Conservation (phyloP, 2,329 filamentous ascomycete species). For the Talaromyces sp. region DNA sequence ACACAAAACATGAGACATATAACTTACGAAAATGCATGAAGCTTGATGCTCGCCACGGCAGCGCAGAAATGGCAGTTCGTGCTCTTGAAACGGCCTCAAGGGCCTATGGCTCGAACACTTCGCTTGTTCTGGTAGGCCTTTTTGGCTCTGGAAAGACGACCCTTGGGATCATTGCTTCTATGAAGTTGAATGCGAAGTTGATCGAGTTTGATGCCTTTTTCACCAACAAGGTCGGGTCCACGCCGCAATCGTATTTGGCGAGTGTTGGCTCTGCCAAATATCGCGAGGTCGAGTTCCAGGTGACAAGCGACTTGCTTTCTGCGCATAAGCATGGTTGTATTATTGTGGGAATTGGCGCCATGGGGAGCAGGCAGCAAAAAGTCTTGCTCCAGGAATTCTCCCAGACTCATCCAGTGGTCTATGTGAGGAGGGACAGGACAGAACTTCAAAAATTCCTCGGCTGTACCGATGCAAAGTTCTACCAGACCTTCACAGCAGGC, state of each 20-base stretch:
- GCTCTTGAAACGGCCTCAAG: background rate
- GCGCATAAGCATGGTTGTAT: constrained; percentile 54
- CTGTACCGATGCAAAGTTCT: constrained; percentile 17
- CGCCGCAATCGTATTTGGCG: background rate
- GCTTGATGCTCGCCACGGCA: too few relatives aligned
- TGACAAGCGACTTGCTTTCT: constrained; percentile 19
- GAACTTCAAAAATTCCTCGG: constrained; percentile 17
- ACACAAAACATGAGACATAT: too few relatives aligned
- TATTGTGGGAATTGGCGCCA: constrained; percentile 62
- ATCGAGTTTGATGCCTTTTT: constrained; percentile 63
- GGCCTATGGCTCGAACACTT: constrained; percentile 53
- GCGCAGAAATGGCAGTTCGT: too few relatives aligned
- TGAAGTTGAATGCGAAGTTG: constrained; percentile 60
- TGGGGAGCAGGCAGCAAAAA: constrained; percentile 57
- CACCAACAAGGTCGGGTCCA: background rate
- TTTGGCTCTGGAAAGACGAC: constrained; percentile 68
- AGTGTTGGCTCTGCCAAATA: background rate
- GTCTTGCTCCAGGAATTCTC: constrained; percentile 56
- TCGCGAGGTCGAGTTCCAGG: background rate
- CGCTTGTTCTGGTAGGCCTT: constrained; percentile 66
- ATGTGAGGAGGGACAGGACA: constrained; percentile 54
- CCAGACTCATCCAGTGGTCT: constrained; percentile 60
- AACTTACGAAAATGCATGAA: too few relatives aligned
- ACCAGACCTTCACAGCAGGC: constrained; percentile 13
- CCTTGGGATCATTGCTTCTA: constrained; percentile 65